A percentile compares a stretch with the other conserved stretches of the same genome.
These are phyloP conservation scores for Boletus subparvulus DNA, from an alignment of 768 basidiomycete genomes.

Conservation along the genomic window DNA sequence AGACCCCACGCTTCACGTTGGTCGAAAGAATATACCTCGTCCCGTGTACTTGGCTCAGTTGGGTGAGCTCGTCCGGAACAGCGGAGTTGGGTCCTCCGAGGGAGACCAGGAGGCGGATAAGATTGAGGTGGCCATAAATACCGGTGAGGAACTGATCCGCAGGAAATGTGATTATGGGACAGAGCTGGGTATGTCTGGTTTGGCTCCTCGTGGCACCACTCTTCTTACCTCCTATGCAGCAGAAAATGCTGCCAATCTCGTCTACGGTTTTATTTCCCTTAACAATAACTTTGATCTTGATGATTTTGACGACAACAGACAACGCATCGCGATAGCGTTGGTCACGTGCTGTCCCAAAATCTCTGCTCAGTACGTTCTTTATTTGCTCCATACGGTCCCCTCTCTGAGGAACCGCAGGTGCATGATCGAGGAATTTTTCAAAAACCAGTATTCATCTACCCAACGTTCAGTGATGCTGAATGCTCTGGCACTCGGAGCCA, in stretches of 20 bases:
- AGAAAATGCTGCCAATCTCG: slow-evolving; percentile 86
- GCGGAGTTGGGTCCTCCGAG: slow-evolving; percentile 49
- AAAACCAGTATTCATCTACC: slow-evolving; percentile 84
- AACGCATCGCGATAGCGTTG: slow-evolving; percentile 75
- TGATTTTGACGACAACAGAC: slow-evolving; percentile 72
- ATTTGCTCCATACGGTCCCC: background rate
- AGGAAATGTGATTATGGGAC: slow-evolving; percentile 82
- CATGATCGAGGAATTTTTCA: slow-evolving; percentile 91
- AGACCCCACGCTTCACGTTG: slow-evolving; percentile 78
- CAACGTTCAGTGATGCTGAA: slow-evolving; percentile 87
- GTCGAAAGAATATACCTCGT: slow-evolving; percentile 63
- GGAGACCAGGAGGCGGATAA: slow-evolving; percentile 69
- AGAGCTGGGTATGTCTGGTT: slow-evolving; percentile 64
- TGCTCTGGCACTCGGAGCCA: slow-evolving; percentile 80
- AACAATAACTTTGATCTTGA: slow-evolving; percentile 86
- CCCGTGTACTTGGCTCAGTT: slow-evolving; percentile 93
- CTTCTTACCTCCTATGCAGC: slow-evolving; percentile 45
- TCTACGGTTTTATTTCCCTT: slow-evolving; percentile 67
- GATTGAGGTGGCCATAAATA: slow-evolving; percentile 75
- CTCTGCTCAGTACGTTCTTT: slow-evolving; percentile 68
- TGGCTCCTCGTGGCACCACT: background rate
- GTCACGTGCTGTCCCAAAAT: slow-evolving; percentile 75
- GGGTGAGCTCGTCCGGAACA: slow-evolving; percentile 68
- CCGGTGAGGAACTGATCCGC: slow-evolving; percentile 81
- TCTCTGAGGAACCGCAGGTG: slow-evolving; percentile 45